Conservation (phyloP, 257 asterid species). For the Plectranthus barbatus region DNA sequence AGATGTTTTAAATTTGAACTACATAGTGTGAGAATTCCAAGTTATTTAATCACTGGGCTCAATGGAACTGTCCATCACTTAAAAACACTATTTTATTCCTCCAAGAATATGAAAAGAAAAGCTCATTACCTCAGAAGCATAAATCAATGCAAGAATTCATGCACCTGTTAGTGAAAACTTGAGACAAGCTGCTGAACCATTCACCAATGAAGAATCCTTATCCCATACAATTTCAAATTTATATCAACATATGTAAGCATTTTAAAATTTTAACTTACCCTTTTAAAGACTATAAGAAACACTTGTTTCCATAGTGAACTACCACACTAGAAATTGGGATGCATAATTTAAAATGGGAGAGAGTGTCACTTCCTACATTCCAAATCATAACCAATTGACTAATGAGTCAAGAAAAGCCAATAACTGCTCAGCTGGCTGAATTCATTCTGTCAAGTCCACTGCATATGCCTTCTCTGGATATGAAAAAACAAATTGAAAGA, state of each 20-base stretch:
- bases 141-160: background rate
- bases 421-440: too few species aligned
- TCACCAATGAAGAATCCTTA: background rate
- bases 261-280: too few species aligned
- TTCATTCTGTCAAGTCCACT: too few species aligned
- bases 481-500: too few species aligned
- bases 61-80: conserved; percentile 6
- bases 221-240: background rate
- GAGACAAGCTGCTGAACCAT: background rate
- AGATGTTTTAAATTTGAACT: background rate
- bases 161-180: background rate
- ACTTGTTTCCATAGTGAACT: too few species aligned
- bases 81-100: background rate
- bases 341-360: too few species aligned
- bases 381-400: too few species aligned
- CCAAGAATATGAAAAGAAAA: background rate
- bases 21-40: background rate
- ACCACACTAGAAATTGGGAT: too few species aligned
- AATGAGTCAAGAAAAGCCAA: too few species aligned
- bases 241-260: background rate
- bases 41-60: conserved; percentile 18
- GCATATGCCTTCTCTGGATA: too few species aligned
- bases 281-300: too few species aligned
- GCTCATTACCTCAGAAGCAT: background rate
- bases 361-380: too few species aligned